Evolutionary conservation across 2,329 filamentous ascomycete species (phyloP).

Genomic region (Tolypocladium tropicale): DNA sequence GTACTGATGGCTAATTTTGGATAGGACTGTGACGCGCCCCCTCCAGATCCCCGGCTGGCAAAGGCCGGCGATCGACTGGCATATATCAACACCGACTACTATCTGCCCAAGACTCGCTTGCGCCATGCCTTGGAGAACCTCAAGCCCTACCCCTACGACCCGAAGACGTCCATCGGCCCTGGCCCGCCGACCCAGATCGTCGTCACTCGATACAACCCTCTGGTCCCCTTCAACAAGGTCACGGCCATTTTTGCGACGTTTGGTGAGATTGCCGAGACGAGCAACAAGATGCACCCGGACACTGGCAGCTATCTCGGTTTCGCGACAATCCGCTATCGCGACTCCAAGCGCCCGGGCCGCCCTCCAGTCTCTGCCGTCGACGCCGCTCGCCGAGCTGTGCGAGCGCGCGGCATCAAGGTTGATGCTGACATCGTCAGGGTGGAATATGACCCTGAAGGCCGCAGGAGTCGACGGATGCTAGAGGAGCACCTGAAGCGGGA

Average conservation of each 20-base stretch:
- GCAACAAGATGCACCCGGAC: conserved; percentile 89
- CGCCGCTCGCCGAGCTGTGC: conserved; percentile 71
- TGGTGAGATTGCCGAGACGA: conserved; percentile 81
- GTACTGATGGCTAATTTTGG: conserved; percentile 49
- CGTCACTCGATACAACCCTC: conserved; percentile 90
- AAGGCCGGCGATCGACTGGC: conserved; percentile 50
- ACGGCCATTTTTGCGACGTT: conserved; percentile 67
- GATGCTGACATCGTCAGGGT: conserved; percentile 70
- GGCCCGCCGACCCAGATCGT: conserved; percentile 85
- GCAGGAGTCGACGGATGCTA: conserved; percentile 69
- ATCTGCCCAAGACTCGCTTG: conserved; percentile 59
- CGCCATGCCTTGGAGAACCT: conserved; percentile 69
- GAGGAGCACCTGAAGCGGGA: conserved; percentile 62
- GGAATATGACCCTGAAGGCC: conserved; percentile 80
- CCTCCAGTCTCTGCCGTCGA: conserved; percentile 56
- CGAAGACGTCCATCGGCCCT: conserved; percentile 74
- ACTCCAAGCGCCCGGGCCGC: conserved; percentile 41
- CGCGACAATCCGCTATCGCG: conserved; percentile 81
- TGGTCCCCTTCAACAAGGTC: conserved; percentile 71
- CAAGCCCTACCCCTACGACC: conserved; percentile 72
- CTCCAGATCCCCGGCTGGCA: conserved; percentile 73
- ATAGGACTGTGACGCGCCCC: conserved; percentile 70
- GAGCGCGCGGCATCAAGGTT: conserved; percentile 67
- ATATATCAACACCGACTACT: conserved; percentile 61
- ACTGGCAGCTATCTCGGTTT: conserved; percentile 92